Evolutionary conservation across 2,329 filamentous ascomycete species (phyloP), one percentile per base, ranked within the genome.

Genomic region (Podosphaera aphanis): DNA sequence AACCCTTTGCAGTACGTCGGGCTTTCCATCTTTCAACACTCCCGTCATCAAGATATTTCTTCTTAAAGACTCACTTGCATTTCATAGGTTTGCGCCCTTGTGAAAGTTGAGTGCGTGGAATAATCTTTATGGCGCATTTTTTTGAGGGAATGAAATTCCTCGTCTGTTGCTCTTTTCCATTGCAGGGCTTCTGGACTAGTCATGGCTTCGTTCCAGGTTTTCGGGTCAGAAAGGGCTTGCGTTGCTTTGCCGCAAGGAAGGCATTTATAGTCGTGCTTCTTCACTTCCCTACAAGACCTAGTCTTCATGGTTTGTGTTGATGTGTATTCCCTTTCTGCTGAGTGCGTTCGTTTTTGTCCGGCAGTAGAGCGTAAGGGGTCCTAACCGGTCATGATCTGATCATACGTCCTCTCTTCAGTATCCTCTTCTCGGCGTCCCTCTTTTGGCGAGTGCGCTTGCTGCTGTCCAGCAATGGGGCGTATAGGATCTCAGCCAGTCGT

Each of bases 401-500:
- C 25, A 11, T 29, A 29, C 25, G 25, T 5, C 11, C 6, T 29
- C 11, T 29, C 25, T 37, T 37, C 11, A 29, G 25, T 29, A 11
- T 29, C 25, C 11, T 5, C 5, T 11, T 29, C 25, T 29, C 5
- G 25, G 25, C 11, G 11, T 29, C 11, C 25, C 25, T 29, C 25
- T 31, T 43, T 23, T 31, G 11, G 40, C 8, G 40, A 43, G 15
- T 29, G 23, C 16, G 40, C 20, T 11, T 23, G 40, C 11, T 43
- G 29, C n/a, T 11, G 15, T 11, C 21, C 21, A 29, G 40, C 40
- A 8, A 31, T 23, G 25, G 13, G 40, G 1, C n/a, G 40, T 31
- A 42, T 16, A 18, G 11, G 40, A 29, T 43, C 40, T 13, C 40
- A 31, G n/a, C 40, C 40, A 29, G 40, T 43, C 40, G 31, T 43